phyloP scores from a whole-genome alignment of 2,329 filamentous ascomycete species.

The Neopestalotiopsis sp. region DNA sequence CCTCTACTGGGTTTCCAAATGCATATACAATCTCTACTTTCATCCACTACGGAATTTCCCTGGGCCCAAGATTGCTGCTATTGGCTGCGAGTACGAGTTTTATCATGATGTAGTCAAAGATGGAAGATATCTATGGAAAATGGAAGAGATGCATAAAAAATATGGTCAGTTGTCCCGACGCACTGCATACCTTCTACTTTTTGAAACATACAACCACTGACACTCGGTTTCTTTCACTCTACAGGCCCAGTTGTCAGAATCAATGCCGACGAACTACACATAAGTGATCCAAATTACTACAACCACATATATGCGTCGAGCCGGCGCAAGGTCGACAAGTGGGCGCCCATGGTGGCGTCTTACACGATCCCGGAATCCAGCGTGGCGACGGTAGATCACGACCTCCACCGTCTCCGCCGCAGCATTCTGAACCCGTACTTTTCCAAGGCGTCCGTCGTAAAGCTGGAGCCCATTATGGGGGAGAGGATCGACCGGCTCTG shows the following conservation, averaged over 20 bases:
- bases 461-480: constrained; percentile 26
- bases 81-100: constrained; percentile 30
- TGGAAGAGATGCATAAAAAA: constrained; percentile 29
- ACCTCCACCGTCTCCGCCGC: constrained; percentile 26
- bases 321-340: constrained; percentile 25
- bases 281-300: constrained; percentile 37
- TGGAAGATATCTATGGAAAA: constrained; percentile 29
- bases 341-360: constrained; percentile 6
- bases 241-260: constrained; percentile 39
- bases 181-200: not conserved
- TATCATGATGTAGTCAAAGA: constrained; percentile 29
- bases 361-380: constrained; percentile 8
- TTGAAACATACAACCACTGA: not conserved
- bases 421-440: constrained; percentile 31
- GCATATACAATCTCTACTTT: constrained; percentile 7
- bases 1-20: not conserved
- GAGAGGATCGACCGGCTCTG: constrained; percentile 27
- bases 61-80: constrained; percentile 32
- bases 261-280: constrained; percentile 39
- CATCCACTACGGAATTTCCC: constrained; percentile 22
- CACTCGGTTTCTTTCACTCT: not conserved
- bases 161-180: constrained; percentile 26
- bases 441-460: constrained; percentile 28
- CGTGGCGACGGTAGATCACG: constrained; percentile 8
- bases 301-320: constrained; percentile 28